Evolutionary conservation across 139 green algal genomes (phyloP), one percentile per base, ranked within the genome.

Genomic region (Chlamydomonas applanata): DNA sequence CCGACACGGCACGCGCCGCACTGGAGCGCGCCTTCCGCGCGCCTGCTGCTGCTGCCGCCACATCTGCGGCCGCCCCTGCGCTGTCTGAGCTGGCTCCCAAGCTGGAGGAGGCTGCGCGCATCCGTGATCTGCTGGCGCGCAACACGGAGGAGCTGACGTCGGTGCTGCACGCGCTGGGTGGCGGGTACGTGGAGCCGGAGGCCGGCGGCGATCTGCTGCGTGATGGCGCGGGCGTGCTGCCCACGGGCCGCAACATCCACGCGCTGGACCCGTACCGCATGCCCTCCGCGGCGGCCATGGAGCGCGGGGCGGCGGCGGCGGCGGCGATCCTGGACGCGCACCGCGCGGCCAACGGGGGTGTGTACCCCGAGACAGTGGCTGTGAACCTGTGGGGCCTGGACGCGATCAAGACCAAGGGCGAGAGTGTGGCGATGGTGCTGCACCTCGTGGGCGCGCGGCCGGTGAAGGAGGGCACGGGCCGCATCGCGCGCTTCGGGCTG

Each of bases 371-470:
- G 80, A 99, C 96, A 4, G 87, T 98, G 49, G 89, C 91, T 4
- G 93, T 99, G 20, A 98, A 97, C 73, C 87, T 99, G 45, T 99
- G 96, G 96, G 96, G 96, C 0, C 85, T 99, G 57, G 96, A 99
- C 73, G 89, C 92, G 0, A 99, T 99, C 80, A 99, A 99, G 81
- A 99, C 95, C 40, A 96, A 97, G 72, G 92, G 92, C 7, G 92
- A 97, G 86, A 89, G 77, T 22, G 91, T 97, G 36, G 95, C 69
- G 17, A 97, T 99, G 52, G 92, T 91, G 49, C 86, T 99, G 30
- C 62, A 86, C 25, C 77, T 99, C 62, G 85, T 98, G 56, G 91
- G 84, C 2, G 95, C 93, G 1, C 75, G 83, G n/a, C 87, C 91
- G 0, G 78, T 98, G 24, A 89, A 92, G 46, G 93, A 98, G 67